Evolutionary conservation across 352 stramenopile species (phyloP), one percentile per base, ranked within the genome.

Genomic region (Phytophthora niederhauseri): DNA sequence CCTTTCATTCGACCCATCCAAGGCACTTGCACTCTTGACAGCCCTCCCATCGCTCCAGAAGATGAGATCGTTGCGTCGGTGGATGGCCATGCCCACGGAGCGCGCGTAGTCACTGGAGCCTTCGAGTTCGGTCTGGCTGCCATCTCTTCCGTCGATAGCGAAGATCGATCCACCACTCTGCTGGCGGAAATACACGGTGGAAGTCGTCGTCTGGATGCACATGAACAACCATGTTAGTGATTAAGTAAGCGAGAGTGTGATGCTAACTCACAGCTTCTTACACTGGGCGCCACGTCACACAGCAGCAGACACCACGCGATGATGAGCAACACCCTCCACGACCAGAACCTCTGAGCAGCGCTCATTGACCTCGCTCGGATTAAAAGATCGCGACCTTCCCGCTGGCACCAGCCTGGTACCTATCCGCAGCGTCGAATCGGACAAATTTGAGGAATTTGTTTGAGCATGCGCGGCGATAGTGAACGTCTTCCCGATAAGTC

Each of bases 161-260:
- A 88, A 84, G 68, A 93, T 91, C 24, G 76, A 80, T 24, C 81
- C 85, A 31, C 69, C 75, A 17, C 55, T 76, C 20, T 78, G 71
- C 50, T 86, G 74, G 30, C 76, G 84, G 55, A 83, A 93, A 69
- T 87, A 93, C 51, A 93, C 84, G 0, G 78, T 91, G 28, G 82
- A 85, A 20, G 78, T 78, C 15, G 59, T 19, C 45, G 43, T 52
- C 67, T 73, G 38, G 14, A 30, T 4, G 8, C 31, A 46, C 41
- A 28, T 4, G 3, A 54, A 46, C 26, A 63, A 0, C 38, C 38
- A 34, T 8, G 34, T 57, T 9, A 46, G 59, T 20, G 14, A 30
- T n/a, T 4, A 11, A 22, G 46, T 38, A 38, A 45, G 14, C 6
- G 30, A 7, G 30, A 34, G 30, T 34, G 30, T 7, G n/a, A 61